phyloP scores from a whole-genome alignment of 73 alveolate genomes.

The Paramecium biaurelia region DNA sequence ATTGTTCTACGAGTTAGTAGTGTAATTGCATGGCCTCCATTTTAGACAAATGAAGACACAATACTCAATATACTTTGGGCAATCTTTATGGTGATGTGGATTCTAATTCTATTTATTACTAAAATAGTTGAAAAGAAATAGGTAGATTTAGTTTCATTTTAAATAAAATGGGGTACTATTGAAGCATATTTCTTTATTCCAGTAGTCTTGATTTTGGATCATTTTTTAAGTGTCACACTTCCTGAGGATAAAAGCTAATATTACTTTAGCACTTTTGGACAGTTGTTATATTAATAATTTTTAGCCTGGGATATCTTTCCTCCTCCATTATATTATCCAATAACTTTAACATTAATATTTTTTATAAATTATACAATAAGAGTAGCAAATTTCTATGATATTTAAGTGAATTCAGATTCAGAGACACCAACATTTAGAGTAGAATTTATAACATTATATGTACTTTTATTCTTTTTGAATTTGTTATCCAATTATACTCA shows the following conservation, averaged over 20 bases:
- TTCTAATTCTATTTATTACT: background rate
- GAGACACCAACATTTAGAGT: background rate
- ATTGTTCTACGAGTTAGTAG: constrained; percentile 6
- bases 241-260: background rate
- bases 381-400: background rate
- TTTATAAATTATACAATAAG: background rate
- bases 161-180: background rate
- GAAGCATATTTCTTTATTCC: constrained; percentile 26
- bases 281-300: background rate
- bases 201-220: background rate
- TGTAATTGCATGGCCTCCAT: background rate
- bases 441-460: constrained; percentile 3
- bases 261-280: constrained; percentile 35
- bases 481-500: constrained; percentile 29
- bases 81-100: background rate
- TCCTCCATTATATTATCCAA: constrained; percentile 6
- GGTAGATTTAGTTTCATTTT: background rate
- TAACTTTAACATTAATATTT: background rate
- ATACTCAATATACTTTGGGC: background rate
- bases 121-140: background rate
- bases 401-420: background rate
- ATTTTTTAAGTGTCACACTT: constrained; percentile 7
- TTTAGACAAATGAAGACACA: background rate
- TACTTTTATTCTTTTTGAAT: background rate
- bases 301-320: constrained; percentile 53